A percentile compares a stretch with the other conserved stretches of the same genome.
Evolutionary conservation across 1,284 basidiomycete genomes (phyloP).

Genomic region (Marasmius sp.): DNA sequence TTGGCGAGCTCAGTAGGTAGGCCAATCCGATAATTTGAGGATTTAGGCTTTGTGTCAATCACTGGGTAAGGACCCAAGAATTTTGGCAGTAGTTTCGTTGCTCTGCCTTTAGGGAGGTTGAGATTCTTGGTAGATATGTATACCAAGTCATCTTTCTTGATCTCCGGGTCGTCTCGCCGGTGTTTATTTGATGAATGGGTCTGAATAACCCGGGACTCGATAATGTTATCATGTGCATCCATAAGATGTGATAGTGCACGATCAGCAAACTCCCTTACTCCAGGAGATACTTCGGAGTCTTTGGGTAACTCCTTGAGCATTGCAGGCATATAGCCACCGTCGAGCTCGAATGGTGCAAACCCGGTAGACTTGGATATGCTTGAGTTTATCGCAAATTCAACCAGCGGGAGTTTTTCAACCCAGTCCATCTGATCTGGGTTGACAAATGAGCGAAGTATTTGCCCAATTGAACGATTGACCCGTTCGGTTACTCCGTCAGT

Average conservation of each 20-base stretch:
- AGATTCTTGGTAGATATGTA: constrained; percentile 30
- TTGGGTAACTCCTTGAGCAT: background rate
- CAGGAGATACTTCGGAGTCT: background rate
- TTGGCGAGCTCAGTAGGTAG: constrained; percentile 21
- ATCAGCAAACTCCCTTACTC: background rate
- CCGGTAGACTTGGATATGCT: constrained; percentile 27
- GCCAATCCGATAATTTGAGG: constrained; percentile 26
- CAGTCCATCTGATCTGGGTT: constrained; percentile 33
- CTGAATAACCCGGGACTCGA: constrained; percentile 23
- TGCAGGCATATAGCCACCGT: constrained; percentile 19
- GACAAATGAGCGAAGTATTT: constrained; percentile 27
- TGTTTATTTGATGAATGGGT: constrained; percentile 25
- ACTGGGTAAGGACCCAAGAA: constrained; percentile 32
- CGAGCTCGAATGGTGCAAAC: constrained; percentile 37
- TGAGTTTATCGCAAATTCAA: constrained; percentile 19
- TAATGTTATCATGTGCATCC: constrained; percentile 29
- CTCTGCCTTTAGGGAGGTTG: constrained; percentile 25
- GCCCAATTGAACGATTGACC: constrained; percentile 21
- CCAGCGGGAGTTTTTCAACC: constrained; percentile 26
- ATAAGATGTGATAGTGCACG: constrained; percentile 13
- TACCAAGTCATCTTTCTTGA: background rate
- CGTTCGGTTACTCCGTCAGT: constrained; percentile 21
- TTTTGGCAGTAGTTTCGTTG: constrained; percentile 27
- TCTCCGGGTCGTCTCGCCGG: constrained; percentile 3
- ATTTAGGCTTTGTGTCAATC: constrained; percentile 16